These are phyloP conservation scores for Exobasidium cylindrosporum DNA, from an alignment of 1,284 basidiomycete species.

Conservation along the genomic window DNA sequence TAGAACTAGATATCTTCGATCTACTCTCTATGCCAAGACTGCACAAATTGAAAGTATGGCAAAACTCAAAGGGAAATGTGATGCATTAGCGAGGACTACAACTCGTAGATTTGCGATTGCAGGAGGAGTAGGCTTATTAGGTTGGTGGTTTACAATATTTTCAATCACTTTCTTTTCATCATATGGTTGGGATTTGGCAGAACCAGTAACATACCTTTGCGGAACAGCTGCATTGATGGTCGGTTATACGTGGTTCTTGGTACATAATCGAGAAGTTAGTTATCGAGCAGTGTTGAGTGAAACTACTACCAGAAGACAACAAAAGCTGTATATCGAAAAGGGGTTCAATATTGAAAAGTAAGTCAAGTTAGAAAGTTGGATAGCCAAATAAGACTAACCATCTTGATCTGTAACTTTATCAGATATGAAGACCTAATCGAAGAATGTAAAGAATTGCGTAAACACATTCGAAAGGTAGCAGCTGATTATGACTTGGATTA, in stretches of 20 bases:
- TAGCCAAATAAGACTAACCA: neutral
- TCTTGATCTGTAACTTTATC: too few relatives aligned
- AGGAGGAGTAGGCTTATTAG: constrained; percentile 31
- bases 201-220: constrained; percentile 40
- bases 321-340: constrained; percentile 39
- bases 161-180: constrained; percentile 43
- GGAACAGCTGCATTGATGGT: constrained; percentile 42
- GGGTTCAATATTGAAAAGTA: constrained; percentile 44
- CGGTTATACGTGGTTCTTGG: constrained; percentile 44
- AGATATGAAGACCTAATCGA: constrained; percentile 42
- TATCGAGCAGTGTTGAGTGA: constrained; percentile 47
- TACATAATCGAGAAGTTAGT: constrained; percentile 43
- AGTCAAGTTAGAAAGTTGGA: too few relatives aligned
- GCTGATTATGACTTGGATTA: constrained; percentile 48
- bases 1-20: constrained; percentile 37
- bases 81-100: constrained; percentile 32
- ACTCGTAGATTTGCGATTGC: constrained; percentile 38
- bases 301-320: constrained; percentile 41
- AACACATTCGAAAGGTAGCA: constrained; percentile 41
- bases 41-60: constrained; percentile 36
- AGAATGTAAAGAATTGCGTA: constrained; percentile 40
- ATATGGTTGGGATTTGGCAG: constrained; percentile 40
- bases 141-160: constrained; percentile 40
- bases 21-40: constrained; percentile 35
- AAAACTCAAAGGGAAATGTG: constrained; percentile 43